These are phyloP conservation scores for Artemisia tridentata DNA, from an alignment of 129 eudicot genomes.

Conservation along the genomic window DNA sequence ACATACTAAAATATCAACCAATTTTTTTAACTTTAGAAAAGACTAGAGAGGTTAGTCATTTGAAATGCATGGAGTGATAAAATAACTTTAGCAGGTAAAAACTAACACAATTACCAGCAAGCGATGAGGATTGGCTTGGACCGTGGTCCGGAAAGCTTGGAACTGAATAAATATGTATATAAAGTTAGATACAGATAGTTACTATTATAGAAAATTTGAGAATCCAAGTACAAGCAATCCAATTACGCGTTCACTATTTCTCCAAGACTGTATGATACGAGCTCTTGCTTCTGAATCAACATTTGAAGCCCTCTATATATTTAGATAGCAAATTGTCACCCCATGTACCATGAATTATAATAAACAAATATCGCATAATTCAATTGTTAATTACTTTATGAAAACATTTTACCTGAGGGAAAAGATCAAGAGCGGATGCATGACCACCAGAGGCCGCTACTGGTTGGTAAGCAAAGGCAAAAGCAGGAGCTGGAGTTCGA, in stretches of 20 bases:
- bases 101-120: conserved; percentile 47
- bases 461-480: conserved; percentile 33
- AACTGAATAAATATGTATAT: conserved; percentile 33
- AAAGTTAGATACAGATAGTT: conserved; percentile 5
- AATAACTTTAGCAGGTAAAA: not conserved
- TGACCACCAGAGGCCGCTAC: conserved; percentile 56
- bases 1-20: no score
- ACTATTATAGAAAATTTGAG: not conserved
- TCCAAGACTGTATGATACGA: conserved; percentile 54
- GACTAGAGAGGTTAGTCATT: no score
- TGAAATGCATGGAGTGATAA: not conserved
- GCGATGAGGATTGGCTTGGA: conserved; percentile 73
- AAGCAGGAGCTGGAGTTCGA: not conserved
- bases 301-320: conserved; percentile 52
- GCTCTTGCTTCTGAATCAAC: conserved; percentile 59
- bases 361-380: not conserved
- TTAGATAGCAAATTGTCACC: conserved; percentile 6
- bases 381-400: not conserved
- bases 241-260: conserved; percentile 61
- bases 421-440: conserved; percentile 68
- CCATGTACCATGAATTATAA: not conserved
- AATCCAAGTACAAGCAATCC: not conserved
- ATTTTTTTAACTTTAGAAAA: no score
- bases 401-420: conserved; percentile 54
- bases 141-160: conserved; percentile 73